Evolutionary conservation across 148 eudicot genomes (phyloP).

Genomic region (Rheum nobile): DNA sequence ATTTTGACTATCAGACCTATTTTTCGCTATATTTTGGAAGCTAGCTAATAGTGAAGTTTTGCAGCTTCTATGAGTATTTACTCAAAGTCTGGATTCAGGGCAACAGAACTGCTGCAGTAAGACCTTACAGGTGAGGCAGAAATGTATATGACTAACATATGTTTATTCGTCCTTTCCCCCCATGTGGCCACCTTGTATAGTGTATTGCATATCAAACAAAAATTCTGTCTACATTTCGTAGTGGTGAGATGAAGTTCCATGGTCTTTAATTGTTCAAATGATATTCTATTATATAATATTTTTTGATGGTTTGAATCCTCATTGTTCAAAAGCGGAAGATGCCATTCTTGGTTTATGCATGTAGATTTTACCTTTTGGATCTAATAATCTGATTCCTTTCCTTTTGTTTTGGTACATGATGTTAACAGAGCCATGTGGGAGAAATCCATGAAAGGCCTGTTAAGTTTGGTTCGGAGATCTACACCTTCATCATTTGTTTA

Average conservation of each 20-base stretch:
- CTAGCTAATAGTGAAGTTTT: conserved; percentile 15
- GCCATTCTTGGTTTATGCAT: neutral
- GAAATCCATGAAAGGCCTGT: conserved; percentile 81
- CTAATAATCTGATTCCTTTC: neutral
- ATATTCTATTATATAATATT: no score
- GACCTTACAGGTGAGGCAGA: conserved; percentile 75
- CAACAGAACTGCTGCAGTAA: conserved; percentile 73
- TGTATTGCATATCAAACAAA: neutral
- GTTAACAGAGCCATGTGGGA: conserved; percentile 94
- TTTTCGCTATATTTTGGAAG: neutral
- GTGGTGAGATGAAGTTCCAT: neutral
- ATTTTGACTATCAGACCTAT: neutral
- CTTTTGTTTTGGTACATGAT: conserved; percentile 9
- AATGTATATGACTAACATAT: neutral
- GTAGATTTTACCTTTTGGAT: neutral
- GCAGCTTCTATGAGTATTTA: conserved; percentile 96
- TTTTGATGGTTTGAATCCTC: neutral
- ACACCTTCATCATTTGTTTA: conserved; percentile 85
- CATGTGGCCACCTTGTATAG: neutral
- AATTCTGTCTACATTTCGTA: neutral
- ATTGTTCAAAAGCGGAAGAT: neutral
- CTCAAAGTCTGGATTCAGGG: conserved; percentile 99
- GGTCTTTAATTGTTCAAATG: neutral
- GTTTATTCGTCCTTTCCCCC: neutral
- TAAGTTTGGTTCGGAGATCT: conserved; percentile 68